Conservation (phyloP, 805 yeast genomes). For the Candida lessepsii region DNA sequence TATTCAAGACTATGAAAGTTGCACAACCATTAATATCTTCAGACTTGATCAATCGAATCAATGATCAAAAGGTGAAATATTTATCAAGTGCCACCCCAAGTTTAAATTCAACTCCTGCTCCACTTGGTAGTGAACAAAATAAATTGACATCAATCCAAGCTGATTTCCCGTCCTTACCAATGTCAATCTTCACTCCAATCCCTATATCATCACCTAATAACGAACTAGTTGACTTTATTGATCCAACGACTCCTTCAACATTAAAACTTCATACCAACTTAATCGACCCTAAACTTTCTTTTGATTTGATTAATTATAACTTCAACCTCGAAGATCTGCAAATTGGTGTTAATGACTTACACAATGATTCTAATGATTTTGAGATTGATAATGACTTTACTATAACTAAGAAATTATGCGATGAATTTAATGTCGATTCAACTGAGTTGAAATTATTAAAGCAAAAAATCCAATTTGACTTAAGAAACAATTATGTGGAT, state of each 20-base stretch:
- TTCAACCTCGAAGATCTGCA: constrained; percentile 8
- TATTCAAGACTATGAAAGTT: constrained; percentile 43
- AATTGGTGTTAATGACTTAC: not conserved
- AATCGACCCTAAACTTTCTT: constrained; percentile 1
- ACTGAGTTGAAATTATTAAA: constrained; percentile 32
- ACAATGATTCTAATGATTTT: constrained; percentile 12
- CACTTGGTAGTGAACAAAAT: not conserved
- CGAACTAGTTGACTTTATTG: constrained; percentile 8
- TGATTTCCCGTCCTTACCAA: constrained; percentile 3
- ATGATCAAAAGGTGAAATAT: constrained; percentile 8
- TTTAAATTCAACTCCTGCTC: constrained; percentile 6
- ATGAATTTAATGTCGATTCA: constrained; percentile 10
- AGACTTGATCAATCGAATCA: constrained; percentile 13
- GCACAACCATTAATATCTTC: constrained; percentile 34
- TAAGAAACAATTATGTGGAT: constrained; percentile 43
- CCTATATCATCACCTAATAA: constrained; percentile 8
- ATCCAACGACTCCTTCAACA: constrained; percentile 6
- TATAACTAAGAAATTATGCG: constrained; percentile 9
- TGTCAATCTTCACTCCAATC: constrained; percentile 8
- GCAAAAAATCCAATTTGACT: constrained; percentile 40
- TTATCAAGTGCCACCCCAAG: not conserved
- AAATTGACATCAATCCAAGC: not conserved
- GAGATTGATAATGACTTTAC: constrained; percentile 14
- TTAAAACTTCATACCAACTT: constrained; percentile 6
- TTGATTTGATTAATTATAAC: constrained; percentile 6